Evolutionary conservation across 2,329 filamentous ascomycete genomes (phyloP).

Genomic region (Hypomyces rosellus): DNA sequence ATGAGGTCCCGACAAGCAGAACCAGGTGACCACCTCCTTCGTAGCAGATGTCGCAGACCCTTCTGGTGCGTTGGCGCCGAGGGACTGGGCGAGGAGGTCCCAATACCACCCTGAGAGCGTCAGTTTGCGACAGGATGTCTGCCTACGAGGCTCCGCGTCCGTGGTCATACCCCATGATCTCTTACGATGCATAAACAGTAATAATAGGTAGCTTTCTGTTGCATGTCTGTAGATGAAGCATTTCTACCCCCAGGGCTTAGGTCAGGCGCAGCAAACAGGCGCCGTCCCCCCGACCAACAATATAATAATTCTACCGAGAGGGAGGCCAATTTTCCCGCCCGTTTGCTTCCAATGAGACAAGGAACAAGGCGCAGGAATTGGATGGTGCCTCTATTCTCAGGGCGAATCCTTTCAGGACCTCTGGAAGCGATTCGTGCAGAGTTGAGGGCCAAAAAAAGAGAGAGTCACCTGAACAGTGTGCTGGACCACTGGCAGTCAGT

Average conservation of each 20-base stretch:
- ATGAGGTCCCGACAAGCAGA: background rate
- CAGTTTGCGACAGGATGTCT: slow-evolving; percentile 1
- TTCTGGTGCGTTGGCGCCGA: slow-evolving; percentile 13
- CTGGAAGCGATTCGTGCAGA: slow-evolving; percentile 9
- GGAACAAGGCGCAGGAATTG: slow-evolving; percentile 1
- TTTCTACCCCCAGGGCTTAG: slow-evolving; percentile 6
- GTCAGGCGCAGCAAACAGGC: slow-evolving; percentile 13
- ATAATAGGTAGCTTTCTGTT: too few species aligned
- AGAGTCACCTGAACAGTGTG: slow-evolving; percentile 12
- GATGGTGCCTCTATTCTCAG: background rate
- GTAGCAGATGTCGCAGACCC: slow-evolving; percentile 10
- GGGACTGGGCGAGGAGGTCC: slow-evolving; percentile 12
- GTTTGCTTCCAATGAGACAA: background rate
- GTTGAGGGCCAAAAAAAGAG: background rate
- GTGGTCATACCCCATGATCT: slow-evolving; percentile 8
- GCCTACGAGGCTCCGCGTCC: slow-evolving; percentile 9
- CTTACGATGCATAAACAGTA: slow-evolving; percentile 2
- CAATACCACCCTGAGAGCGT: slow-evolving; percentile 8
- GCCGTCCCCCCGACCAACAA: slow-evolving; percentile 1
- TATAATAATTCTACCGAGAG: slow-evolving; percentile 4
- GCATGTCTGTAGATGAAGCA: background rate
- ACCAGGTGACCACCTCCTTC: slow-evolving; percentile 11
- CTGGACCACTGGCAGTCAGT: slow-evolving; percentile 11
- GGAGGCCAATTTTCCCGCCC: background rate
- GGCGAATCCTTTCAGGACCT: slow-evolving; percentile 1